These are phyloP conservation scores for Kwoniella dendrophila DNA, from an alignment of 768 basidiomycete species.

Conservation along the genomic window DNA sequence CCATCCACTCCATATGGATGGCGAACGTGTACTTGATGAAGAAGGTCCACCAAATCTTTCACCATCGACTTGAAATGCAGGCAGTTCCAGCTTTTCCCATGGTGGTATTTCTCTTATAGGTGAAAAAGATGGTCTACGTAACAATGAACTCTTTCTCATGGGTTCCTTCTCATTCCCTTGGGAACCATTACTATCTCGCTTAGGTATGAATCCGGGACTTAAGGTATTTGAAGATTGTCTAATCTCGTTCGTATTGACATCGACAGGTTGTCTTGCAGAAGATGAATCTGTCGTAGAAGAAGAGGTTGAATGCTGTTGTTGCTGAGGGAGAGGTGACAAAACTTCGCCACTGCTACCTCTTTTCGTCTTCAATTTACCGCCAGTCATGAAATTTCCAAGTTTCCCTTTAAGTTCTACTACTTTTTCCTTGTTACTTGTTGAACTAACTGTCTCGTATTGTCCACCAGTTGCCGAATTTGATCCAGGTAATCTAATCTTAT, in stretches of 20 bases:
- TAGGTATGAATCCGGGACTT: no score
- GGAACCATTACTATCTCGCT: no score
- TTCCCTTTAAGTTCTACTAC: background rate
- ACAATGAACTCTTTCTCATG: background rate
- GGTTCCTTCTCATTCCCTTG: background rate
- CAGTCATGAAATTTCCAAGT: conserved; percentile 6
- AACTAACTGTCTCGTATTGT: conserved; percentile 18
- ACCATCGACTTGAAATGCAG: conserved; percentile 52
- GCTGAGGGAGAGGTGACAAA: background rate
- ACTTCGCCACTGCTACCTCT: conserved; percentile 7
- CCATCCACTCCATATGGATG: conserved; percentile 37
- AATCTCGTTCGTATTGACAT: no score
- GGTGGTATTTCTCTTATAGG: conserved; percentile 45
- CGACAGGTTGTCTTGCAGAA: no score
- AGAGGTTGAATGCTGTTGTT: conserved; percentile 1
- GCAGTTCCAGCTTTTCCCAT: conserved; percentile 55
- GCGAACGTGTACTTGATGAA: conserved; percentile 6
- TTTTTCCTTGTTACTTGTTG: background rate
- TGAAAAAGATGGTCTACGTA: background rate
- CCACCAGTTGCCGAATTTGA: conserved; percentile 29
- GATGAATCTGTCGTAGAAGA: background rate
- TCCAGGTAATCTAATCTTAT: conserved; percentile 51
- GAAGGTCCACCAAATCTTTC: conserved; percentile 37
- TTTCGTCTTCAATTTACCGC: conserved; percentile 5
- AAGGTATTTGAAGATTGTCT: no score